Conservation (phyloP, 2,329 filamentous ascomycete species). For the Microsporum canis region DNA sequence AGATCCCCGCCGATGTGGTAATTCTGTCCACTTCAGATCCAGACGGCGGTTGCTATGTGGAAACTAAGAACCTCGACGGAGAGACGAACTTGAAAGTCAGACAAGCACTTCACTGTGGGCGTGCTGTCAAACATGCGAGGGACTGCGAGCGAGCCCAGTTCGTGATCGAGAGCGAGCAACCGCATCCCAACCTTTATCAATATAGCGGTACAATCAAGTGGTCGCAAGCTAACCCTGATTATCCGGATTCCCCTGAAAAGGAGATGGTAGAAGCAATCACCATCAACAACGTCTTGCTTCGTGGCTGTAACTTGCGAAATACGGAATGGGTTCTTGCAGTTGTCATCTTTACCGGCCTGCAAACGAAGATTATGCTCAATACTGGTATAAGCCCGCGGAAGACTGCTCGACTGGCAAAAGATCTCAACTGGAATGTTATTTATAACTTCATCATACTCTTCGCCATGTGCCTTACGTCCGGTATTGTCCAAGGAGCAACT, state of each 20-base stretch:
- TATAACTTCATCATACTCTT: slow-evolving; percentile 91
- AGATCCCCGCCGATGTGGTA: slow-evolving; percentile 85
- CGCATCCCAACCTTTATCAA: slow-evolving; percentile 88
- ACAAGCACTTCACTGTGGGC: slow-evolving; percentile 76
- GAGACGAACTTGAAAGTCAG: slow-evolving; percentile 97
- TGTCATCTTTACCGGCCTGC: slow-evolving; percentile 85
- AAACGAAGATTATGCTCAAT: slow-evolving; percentile 99
- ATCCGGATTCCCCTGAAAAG: slow-evolving; percentile 50
- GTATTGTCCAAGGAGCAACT: slow-evolving; percentile 69
- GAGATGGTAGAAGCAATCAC: slow-evolving; percentile 86
- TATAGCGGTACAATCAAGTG: slow-evolving; percentile 86
- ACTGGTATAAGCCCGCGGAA: slow-evolving; percentile 91
- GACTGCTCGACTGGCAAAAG: slow-evolving; percentile 76
- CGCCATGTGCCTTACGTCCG: slow-evolving; percentile 76
- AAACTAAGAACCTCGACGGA: slow-evolving; percentile 95
- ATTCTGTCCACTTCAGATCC: slow-evolving; percentile 86
- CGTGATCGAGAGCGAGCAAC: slow-evolving; percentile 74
- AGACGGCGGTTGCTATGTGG: slow-evolving; percentile 91
- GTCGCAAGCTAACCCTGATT: slow-evolving; percentile 58
- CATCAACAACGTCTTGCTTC: slow-evolving; percentile 89
- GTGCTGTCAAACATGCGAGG: slow-evolving; percentile 70
- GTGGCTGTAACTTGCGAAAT: slow-evolving; percentile 86
- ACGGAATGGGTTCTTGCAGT: slow-evolving; percentile 93
- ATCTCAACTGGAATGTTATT: slow-evolving; percentile 93
- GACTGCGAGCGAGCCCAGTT: slow-evolving; percentile 90